These are phyloP conservation scores for Scutellaria barbata DNA, from an alignment of 257 asterid genomes.

Conservation along the genomic window DNA sequence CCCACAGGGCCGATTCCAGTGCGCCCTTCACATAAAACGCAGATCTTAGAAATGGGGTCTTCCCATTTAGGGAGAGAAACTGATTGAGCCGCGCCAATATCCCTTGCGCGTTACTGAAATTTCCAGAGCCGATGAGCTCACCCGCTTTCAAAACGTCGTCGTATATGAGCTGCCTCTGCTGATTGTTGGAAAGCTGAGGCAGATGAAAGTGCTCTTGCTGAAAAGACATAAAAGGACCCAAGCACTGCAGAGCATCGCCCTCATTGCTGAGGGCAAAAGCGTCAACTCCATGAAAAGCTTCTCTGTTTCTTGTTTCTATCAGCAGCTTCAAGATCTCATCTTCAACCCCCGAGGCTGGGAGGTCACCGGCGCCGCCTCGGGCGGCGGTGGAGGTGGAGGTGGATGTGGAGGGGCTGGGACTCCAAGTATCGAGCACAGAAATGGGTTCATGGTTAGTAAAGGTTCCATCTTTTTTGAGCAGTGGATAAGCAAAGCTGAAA, in stretches of 20 bases:
- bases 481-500: conserved; percentile 33
- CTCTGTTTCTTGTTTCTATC: conserved; percentile 9
- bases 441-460: conserved; percentile 53
- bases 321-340: conserved; percentile 33
- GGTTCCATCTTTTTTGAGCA: conserved; percentile 43
- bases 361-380: conserved; percentile 16
- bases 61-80: conserved; percentile 46
- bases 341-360: conserved; percentile 28
- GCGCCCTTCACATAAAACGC: conserved; percentile 58
- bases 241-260: background rate
- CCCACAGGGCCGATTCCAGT: conserved; percentile 40
- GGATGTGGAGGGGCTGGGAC: conserved; percentile 68
- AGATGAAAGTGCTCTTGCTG: conserved; percentile 14
- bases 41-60: conserved; percentile 50
- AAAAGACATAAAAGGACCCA: conserved; percentile 20
- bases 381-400: conserved; percentile 55
- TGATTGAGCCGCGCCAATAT: conserved; percentile 99
- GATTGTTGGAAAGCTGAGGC: background rate
- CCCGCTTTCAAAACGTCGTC: conserved; percentile 54
- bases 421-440: conserved; percentile 58
- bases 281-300: background rate
- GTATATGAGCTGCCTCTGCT: conserved; percentile 42
- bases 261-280: conserved; percentile 12
- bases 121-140: conserved; percentile 51
- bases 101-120: conserved; percentile 94